A percentile compares a stretch with the other conserved stretches of the same genome.
phyloP scores from a whole-genome alignment of 1,139 yeast genomes.

The Lodderomyces theae region DNA sequence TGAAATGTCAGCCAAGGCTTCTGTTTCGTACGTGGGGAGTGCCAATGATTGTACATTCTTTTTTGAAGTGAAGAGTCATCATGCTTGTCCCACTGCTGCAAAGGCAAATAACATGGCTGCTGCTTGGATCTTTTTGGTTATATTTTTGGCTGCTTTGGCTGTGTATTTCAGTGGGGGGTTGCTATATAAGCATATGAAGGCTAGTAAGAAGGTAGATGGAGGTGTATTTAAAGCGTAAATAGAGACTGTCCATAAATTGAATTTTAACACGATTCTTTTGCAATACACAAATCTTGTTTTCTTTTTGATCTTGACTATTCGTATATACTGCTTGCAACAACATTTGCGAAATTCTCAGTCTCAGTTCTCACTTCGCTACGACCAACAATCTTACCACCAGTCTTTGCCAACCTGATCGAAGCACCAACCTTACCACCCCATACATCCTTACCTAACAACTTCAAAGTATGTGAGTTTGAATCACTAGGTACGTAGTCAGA shows the following conservation, averaged over 20 bases:
- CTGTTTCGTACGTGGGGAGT: slow-evolving; percentile 68
- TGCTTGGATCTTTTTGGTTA: slow-evolving; percentile 57
- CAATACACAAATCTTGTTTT: no score
- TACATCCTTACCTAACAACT: slow-evolving; percentile 79
- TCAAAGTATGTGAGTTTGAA: slow-evolving; percentile 67
- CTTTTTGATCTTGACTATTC: background rate
- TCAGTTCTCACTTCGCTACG: slow-evolving; percentile 74
- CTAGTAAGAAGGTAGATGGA: slow-evolving; percentile 5
- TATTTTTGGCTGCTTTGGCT: slow-evolving; percentile 50
- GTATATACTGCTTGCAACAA: slow-evolving; percentile 43
- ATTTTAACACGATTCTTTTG: no score
- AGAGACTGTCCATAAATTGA: background rate
- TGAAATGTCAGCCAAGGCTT: slow-evolving; percentile 65
- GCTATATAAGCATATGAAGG: slow-evolving; percentile 35
- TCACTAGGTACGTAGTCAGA: slow-evolving; percentile 64
- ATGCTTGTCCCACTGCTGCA: slow-evolving; percentile 84
- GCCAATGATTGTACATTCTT: slow-evolving; percentile 76
- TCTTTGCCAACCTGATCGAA: slow-evolving; percentile 66
- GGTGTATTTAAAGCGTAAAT: background rate
- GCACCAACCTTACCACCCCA: slow-evolving; percentile 72
- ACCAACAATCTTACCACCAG: slow-evolving; percentile 70
- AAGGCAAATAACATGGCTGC: slow-evolving; percentile 50
- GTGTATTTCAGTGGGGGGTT: slow-evolving; percentile 58
- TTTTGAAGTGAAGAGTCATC: slow-evolving; percentile 82
- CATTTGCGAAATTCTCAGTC: slow-evolving; percentile 43